Base-by-base conservation (phyloP, 305 asterid species). In the Petunia hybrid region DNA sequence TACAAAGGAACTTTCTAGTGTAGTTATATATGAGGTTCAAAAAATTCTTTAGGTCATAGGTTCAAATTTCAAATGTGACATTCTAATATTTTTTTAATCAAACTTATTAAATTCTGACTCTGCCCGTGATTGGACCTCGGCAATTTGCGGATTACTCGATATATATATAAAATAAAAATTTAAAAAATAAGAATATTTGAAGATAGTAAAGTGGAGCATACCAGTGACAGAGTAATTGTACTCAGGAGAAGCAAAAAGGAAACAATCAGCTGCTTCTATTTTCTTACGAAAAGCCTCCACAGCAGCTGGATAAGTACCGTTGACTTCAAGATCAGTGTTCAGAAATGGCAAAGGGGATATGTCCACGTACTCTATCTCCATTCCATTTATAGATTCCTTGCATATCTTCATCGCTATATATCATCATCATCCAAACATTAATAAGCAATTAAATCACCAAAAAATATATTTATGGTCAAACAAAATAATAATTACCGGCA, bases 141-240 rank as follows among this genome's bases (percentile, higher is more conserved):
- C 31, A 22, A 22, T 22, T 22, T 22, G 31, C 31, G 31, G 31
- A 22, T 22, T 22, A 22, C 31, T 22, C 31, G 31, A 22, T 22
- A 22, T 22, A 22, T 22, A 22, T 22, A 22, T 22, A 22, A 22
- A 22, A 22, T 22, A 22, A 22, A 22, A 22, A 22, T 22, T 22
- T 22, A 0, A 22, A 22, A 22, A 22, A 22, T 22, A 22, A 22
- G 31, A 22, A 22, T 22, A 22, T 22, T 22, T 22, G 31, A 43
- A 8, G 7, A 35, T 4, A 69, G 57, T 2, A 42, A 69, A 69
- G 42, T 62, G 41, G 57, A 43, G 57, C 76, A 43, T 92, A 94
- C 98, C 98, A 16, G 98, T 84, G 42, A 93, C 85, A 3, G 98
- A 93, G 86, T 95, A 95, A 82, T 95, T 95, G 83, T 95, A 95